Evolutionary conservation across 1,139 yeast genomes (phyloP).

Genomic region (Insectozyma bohioensis): DNA sequence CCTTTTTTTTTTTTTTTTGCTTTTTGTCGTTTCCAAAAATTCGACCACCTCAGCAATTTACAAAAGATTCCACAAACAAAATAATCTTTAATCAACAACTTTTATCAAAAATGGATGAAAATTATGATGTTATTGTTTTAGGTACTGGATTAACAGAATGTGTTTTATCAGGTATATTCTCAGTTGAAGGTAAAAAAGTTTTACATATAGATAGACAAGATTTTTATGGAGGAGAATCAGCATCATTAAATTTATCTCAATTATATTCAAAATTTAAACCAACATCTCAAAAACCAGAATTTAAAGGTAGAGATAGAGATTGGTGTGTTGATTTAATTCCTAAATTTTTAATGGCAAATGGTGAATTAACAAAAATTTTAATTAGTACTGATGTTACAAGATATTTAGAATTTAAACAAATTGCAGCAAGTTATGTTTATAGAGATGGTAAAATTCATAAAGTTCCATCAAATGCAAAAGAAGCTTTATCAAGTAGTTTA

Average conservation of each 20-base stretch:
- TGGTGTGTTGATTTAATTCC: slow-evolving; percentile 99
- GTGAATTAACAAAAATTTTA: slow-evolving; percentile 92
- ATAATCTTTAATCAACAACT: not conserved
- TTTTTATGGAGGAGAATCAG: slow-evolving; percentile 88
- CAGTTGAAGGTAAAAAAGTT: slow-evolving; percentile 90
- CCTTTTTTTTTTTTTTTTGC: not conserved
- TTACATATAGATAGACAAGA: slow-evolving; percentile 95
- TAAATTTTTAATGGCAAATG: slow-evolving; percentile 95
- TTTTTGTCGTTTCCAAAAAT: slow-evolving; percentile 3
- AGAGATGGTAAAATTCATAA: slow-evolving; percentile 89
- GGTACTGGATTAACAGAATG: slow-evolving; percentile 93
- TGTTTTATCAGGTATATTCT: slow-evolving; percentile 86
- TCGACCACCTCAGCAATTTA: not conserved
- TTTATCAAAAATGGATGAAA: slow-evolving; percentile 70
- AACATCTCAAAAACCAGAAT: slow-evolving; percentile 63
- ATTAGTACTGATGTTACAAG: slow-evolving; percentile 95
- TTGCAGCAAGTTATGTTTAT: slow-evolving; percentile 92
- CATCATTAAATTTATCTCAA: slow-evolving; percentile 62
- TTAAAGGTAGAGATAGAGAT: slow-evolving; percentile 89
- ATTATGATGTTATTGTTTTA: slow-evolving; percentile 70
- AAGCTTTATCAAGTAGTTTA: slow-evolving; percentile 86
- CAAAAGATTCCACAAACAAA: not conserved
- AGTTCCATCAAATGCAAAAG: slow-evolving; percentile 90
- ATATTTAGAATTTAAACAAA: slow-evolving; percentile 93
- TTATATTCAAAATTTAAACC: slow-evolving; percentile 74